Evolutionary conservation across 257 asterid species (phyloP).

Genomic region (Cordia subcordata): DNA sequence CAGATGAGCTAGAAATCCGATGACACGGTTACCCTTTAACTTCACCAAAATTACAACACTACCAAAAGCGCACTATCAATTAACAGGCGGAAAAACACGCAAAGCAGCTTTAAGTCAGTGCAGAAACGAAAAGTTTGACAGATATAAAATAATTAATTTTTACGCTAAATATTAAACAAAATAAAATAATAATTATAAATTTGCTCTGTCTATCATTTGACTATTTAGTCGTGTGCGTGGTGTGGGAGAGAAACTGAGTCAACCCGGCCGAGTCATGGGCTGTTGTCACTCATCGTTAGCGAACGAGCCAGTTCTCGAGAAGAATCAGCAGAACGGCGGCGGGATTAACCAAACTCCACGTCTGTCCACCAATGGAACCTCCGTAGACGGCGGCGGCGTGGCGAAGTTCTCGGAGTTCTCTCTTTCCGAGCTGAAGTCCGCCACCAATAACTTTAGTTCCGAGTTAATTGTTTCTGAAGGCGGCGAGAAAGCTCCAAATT

Average conservation of each 20-base stretch:
- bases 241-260: constrained; percentile 36
- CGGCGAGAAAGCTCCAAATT: constrained; percentile 93
- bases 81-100: not conserved
- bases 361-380: constrained; percentile 53
- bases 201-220: not conserved
- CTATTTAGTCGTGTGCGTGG: constrained; percentile 8
- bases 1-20: no score
- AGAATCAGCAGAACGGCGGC: constrained; percentile 41
- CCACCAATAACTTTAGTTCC: constrained; percentile 87
- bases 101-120: not conserved
- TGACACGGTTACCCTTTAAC: not conserved
- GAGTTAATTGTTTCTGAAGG: constrained; percentile 87
- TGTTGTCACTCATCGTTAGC: constrained; percentile 51
- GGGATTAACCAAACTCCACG: constrained; percentile 34
- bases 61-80: not conserved
- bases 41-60: not conserved
- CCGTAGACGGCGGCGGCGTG: constrained; percentile 29
- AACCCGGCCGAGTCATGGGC: constrained; percentile 70
- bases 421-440: constrained; percentile 67
- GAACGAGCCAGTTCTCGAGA: constrained; percentile 35
- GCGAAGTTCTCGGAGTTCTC: constrained; percentile 76
- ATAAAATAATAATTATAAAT: no score
- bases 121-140: not conserved
- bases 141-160: not conserved
- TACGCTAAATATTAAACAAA: not conserved